Conservation (phyloP, 2,329 filamentous ascomycete species). For the Paracorniculantispora psalliotae region DNA sequence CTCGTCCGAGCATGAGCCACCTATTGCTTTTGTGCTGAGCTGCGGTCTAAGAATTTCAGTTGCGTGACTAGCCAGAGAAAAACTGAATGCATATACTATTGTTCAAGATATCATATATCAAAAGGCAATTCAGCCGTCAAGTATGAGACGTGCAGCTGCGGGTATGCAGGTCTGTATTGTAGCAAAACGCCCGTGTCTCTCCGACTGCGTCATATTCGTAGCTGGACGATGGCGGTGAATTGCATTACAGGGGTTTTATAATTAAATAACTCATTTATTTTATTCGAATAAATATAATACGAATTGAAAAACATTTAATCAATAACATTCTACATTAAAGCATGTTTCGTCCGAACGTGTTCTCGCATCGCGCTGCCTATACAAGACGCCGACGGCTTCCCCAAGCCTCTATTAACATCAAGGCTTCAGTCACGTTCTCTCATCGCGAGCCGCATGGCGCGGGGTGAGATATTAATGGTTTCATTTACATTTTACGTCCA, state of each 20-base stretch:
- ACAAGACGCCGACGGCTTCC: background rate
- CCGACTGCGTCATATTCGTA: background rate
- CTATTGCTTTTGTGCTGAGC: no score
- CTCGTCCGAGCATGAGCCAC: no score
- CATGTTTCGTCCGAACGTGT: no score
- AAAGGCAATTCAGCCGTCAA: background rate
- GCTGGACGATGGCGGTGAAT: background rate
- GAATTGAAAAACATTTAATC: no score
- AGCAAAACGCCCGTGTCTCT: background rate
- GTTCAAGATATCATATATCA: no score
- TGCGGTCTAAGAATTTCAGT: no score
- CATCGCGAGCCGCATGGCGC: background rate
- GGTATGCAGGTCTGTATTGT: background rate
- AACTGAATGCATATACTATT: no score
- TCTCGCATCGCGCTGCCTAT: constrained; percentile 4
- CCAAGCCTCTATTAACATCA: background rate
- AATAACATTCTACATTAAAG: no score
- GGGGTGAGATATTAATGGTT: background rate
- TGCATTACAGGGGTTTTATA: background rate
- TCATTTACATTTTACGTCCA: background rate
- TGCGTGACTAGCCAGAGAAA: no score
- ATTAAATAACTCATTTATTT: background rate
- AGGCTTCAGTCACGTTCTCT: background rate
- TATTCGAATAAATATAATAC: background rate
- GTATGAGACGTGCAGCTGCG: background rate